These are phyloP conservation scores for Eurotiales sp. DNA, from an alignment of 2,329 filamentous ascomycete genomes.

Conservation along the genomic window DNA sequence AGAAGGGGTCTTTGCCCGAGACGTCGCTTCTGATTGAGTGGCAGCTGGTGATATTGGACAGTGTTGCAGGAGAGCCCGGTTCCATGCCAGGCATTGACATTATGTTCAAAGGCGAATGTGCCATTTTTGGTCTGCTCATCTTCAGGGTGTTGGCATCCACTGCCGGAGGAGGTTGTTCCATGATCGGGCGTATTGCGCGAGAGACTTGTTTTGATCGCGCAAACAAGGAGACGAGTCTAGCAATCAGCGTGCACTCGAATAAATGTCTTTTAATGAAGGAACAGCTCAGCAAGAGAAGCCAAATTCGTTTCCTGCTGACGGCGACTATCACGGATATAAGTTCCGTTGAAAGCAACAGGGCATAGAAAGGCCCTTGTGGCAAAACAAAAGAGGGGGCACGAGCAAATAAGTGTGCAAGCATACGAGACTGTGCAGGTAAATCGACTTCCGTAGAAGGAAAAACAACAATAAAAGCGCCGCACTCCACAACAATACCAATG, in stretches of 20 bases:
- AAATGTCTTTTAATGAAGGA: too few relatives aligned
- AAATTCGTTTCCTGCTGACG: too few relatives aligned
- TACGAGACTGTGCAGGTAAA: constrained; percentile 5
- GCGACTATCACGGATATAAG: too few relatives aligned
- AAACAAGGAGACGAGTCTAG: too few relatives aligned
- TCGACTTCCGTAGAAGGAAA: constrained; percentile 8
- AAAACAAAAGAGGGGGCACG: neutral
- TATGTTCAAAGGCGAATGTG: constrained; percentile 1
- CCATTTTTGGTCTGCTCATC: neutral
- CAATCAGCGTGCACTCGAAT: too few relatives aligned
- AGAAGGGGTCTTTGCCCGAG: constrained; percentile 55
- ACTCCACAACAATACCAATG: neutral
- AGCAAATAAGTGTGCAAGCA: neutral
- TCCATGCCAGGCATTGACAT: neutral
- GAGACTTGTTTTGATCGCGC: too few relatives aligned
- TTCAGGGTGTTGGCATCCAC: too few relatives aligned
- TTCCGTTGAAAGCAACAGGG: neutral
- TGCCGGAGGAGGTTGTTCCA: too few relatives aligned
- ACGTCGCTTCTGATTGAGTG: constrained; percentile 15
- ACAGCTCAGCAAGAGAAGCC: too few relatives aligned
- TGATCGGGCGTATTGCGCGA: too few relatives aligned
- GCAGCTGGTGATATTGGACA: constrained; percentile 12
- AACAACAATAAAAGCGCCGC: constrained; percentile 7
- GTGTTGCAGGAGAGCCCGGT: constrained; percentile 11
- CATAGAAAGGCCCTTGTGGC: neutral